Percentiles rank a stretch among this genome's conserved stretches.
phyloP scores from a whole-genome alignment of 2,329 filamentous ascomycete species.

The Sporothrix pseudoabietina region DNA sequence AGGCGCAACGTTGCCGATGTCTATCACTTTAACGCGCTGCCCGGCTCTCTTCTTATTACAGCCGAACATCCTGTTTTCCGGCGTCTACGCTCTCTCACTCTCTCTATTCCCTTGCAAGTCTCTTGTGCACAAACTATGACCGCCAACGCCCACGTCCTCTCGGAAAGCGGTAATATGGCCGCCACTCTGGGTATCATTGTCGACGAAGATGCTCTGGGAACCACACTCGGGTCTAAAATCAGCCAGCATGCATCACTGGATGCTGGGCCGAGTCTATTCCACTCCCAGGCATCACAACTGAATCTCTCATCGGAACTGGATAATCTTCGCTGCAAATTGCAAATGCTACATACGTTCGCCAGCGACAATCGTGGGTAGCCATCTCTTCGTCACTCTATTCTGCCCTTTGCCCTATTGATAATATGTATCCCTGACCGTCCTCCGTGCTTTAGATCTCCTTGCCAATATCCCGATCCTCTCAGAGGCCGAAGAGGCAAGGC shows the following conservation, averaged over 20 bases:
- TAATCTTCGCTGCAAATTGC: constrained; percentile 60
- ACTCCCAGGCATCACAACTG: constrained; percentile 52
- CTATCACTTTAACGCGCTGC: background rate
- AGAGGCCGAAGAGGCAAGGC: constrained; percentile 59
- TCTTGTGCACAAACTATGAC: background rate
- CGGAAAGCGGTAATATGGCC: background rate
- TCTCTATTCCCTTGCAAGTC: background rate
- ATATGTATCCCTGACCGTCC: background rate
- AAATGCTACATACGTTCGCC: constrained; percentile 52
- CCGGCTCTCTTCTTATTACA: background rate
- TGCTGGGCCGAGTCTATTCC: constrained; percentile 52
- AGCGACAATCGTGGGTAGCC: constrained; percentile 53
- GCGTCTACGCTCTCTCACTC: background rate
- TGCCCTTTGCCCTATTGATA: constrained; percentile 30
- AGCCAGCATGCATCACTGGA: constrained; percentile 56
- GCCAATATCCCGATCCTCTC: constrained; percentile 51
- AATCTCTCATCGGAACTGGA: constrained; percentile 54
- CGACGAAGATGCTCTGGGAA: background rate
- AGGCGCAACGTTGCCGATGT: background rate
- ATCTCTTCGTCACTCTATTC: constrained; percentile 33
- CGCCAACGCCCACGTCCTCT: too few species aligned
- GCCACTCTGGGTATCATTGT: background rate
- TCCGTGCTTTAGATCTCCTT: constrained; percentile 43
- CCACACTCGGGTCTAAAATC: background rate
- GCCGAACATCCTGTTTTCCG: background rate